These are phyloP conservation scores for Rhodotorula sp. DNA, from an alignment of 1,284 basidiomycete genomes.

Conservation along the genomic window DNA sequence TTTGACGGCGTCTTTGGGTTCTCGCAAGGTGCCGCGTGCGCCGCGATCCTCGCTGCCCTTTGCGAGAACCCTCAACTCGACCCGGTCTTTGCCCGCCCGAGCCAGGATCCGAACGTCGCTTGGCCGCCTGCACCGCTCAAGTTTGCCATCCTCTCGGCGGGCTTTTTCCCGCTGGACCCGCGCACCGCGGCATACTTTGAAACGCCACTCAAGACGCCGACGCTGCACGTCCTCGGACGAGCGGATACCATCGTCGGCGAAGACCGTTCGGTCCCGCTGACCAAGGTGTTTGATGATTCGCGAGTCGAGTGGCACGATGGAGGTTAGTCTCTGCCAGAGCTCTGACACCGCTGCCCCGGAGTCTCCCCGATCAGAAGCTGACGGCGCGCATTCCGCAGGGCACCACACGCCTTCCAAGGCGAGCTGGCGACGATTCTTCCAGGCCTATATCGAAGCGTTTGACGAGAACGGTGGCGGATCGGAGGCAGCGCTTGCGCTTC, in stretches of 20 bases:
- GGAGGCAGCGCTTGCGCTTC: constrained; percentile 11
- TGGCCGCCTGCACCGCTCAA: constrained; percentile 46
- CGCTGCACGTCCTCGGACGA: constrained; percentile 74
- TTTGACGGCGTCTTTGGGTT: constrained; percentile 50
- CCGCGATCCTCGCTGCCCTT: constrained; percentile 32
- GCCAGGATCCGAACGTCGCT: constrained; percentile 58
- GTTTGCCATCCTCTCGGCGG: constrained; percentile 59
- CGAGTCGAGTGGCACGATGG: constrained; percentile 72
- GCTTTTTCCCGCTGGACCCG: constrained; percentile 61
- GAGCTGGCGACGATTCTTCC: constrained; percentile 68
- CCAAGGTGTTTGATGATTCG: constrained; percentile 59
- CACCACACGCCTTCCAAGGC: constrained; percentile 75
- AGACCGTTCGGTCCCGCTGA: constrained; percentile 64
- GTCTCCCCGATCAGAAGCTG: background rate
- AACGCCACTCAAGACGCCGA: constrained; percentile 56
- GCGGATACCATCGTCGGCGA: constrained; percentile 76
- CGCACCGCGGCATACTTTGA: constrained; percentile 54
- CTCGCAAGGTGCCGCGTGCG: constrained; percentile 34
- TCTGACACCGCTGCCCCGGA: background rate
- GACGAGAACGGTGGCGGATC: constrained; percentile 9
- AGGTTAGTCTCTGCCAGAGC: constrained; percentile 54
- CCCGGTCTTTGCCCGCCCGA: constrained; percentile 64
- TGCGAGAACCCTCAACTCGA: constrained; percentile 48
- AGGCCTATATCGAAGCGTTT: constrained; percentile 29
- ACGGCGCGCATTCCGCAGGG: constrained; percentile 52